Percentiles rank a stretch among this genome's conserved stretches.
Conservation (phyloP, 768 basidiomycete species). For the Fomitopsis serialis region DNA sequence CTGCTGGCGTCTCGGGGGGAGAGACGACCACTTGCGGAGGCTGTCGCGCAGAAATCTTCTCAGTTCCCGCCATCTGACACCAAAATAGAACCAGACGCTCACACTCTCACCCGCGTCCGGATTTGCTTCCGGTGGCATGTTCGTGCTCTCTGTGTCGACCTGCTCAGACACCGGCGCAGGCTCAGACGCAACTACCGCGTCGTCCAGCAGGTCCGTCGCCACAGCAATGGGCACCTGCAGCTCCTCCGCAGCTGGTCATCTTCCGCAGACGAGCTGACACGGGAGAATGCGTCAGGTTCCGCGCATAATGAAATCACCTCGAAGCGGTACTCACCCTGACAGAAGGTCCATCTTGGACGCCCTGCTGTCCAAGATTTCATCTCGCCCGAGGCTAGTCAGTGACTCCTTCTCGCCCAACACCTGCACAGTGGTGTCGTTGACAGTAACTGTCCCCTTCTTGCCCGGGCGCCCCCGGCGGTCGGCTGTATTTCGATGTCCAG, state of each 20-base stretch:
- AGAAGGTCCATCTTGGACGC: conserved; percentile 61
- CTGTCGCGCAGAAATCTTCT: conserved; percentile 17
- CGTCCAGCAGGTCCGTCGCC: conserved; percentile 53
- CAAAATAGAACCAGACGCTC: conserved; percentile 7
- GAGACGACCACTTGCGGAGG: conserved; percentile 16
- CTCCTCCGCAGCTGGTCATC: conserved; percentile 51
- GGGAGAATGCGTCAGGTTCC: background rate
- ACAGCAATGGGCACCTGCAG: conserved; percentile 56
- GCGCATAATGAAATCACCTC: background rate
- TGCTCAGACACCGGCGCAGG: conserved; percentile 8
- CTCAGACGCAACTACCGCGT: conserved; percentile 17
- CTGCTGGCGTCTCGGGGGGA: conserved; percentile 15
- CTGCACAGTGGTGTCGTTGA: conserved; percentile 33
- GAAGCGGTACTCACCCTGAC: conserved; percentile 46
- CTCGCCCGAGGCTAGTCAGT: conserved; percentile 62
- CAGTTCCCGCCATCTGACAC: conserved; percentile 1
- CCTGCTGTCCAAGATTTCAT: conserved; percentile 72
- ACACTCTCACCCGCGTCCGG: conserved; percentile 16
- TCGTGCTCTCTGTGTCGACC: conserved; percentile 14
- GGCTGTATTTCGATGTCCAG: conserved; percentile 55
- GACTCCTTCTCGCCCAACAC: conserved; percentile 76
- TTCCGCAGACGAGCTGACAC: conserved; percentile 47
- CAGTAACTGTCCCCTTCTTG: conserved; percentile 33
- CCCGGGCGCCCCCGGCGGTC: conserved; percentile 28
- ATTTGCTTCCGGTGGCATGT: conserved; percentile 9